Evolutionary conservation across 2,329 filamentous ascomycete species (phyloP), one percentile per base, ranked within the genome.

Genomic region (Fusarium sp.): DNA sequence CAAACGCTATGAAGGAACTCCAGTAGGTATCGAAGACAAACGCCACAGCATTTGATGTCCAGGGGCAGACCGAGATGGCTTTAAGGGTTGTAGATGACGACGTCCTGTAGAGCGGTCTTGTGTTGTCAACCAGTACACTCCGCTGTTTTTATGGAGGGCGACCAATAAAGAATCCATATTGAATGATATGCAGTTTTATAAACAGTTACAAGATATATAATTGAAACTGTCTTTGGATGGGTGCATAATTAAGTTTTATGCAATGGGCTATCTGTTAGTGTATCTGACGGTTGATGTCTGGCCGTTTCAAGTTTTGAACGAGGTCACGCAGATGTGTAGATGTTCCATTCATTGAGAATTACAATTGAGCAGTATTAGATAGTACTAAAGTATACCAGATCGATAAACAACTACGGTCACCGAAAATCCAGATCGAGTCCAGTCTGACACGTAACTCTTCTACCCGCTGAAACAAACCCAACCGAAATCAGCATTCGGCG

Each of bases 361-460:
- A 18, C 5, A 26, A 36, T 59, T 30, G 16, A 36, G 8, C 4
- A 34, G 18, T 18, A 3, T 6, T 4, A 6, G 10, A 10, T 33
- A 4, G 23, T 6, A 23, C 23, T 23, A 23, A 34, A 31, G 45
- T 62, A 38, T 44, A 44, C 26, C 15, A 44, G 45, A 49, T 41
- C 3, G 34, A 40, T 12, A 33, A 44, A 18, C 15, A 26, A 42
- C 18, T 13, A 37, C 6, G 13, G 26, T 33, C 42, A 36, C 31
- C 23, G 23, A 33, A 38, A 7, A 50, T 23, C 34, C 13, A 38
- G 16, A 38, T 50, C 47, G 33, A 47, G 44, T 34, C 28, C 38
- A 54, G 46, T 31, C 47, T 65, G 62, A 65, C 61, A 66, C 62
- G 56, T 62, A 65, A 53, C 36, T 47, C 50, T n/a, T 60, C 30